These are phyloP conservation scores for Paramarasmius palmivorus DNA, from an alignment of 1,284 basidiomycete species.

Conservation along the genomic window DNA sequence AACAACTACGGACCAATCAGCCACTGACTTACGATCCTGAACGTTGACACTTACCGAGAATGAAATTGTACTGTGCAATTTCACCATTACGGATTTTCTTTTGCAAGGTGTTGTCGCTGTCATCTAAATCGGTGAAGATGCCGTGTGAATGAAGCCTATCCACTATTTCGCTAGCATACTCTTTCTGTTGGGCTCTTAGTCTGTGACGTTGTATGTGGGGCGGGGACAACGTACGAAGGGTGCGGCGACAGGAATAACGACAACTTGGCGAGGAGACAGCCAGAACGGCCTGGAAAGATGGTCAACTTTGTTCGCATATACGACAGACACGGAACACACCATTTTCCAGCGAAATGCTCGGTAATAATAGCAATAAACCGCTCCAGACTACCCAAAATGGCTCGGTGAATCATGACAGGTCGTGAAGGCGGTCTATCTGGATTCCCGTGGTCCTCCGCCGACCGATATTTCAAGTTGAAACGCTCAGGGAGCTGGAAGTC, in stretches of 20 bases:
- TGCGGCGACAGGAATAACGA: slow-evolving; percentile 92
- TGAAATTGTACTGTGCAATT: slow-evolving; percentile 95
- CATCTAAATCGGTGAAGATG: slow-evolving; percentile 91
- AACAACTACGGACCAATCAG: slow-evolving; percentile 62
- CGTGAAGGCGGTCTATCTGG: slow-evolving; percentile 65
- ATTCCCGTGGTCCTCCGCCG: slow-evolving; percentile 62
- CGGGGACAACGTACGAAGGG: slow-evolving; percentile 65
- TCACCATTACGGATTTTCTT: slow-evolving; percentile 97
- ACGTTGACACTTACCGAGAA: slow-evolving; percentile 70
- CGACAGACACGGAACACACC: slow-evolving; percentile 50
- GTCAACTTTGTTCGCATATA: slow-evolving; percentile 1
- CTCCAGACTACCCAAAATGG: slow-evolving; percentile 93
- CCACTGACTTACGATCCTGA: slow-evolving; percentile 3
- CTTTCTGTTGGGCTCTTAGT: slow-evolving; percentile 58
- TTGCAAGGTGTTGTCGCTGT: slow-evolving; percentile 88
- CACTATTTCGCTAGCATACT: slow-evolving; percentile 85
- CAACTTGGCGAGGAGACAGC: slow-evolving; percentile 92
- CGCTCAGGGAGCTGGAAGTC: slow-evolving; percentile 99
- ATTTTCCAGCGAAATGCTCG: slow-evolving; percentile 97
- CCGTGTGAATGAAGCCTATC: slow-evolving; percentile 70
- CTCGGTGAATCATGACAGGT: slow-evolving; percentile 98
- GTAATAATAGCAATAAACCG: slow-evolving; percentile 97
- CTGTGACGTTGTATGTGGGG: not conserved
- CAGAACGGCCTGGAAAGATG: slow-evolving; percentile 82
- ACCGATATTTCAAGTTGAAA: slow-evolving; percentile 94